Base-by-base conservation (phyloP, 2,329 filamentous ascomycete genomes). In the Fusarium xyrophilum region DNA sequence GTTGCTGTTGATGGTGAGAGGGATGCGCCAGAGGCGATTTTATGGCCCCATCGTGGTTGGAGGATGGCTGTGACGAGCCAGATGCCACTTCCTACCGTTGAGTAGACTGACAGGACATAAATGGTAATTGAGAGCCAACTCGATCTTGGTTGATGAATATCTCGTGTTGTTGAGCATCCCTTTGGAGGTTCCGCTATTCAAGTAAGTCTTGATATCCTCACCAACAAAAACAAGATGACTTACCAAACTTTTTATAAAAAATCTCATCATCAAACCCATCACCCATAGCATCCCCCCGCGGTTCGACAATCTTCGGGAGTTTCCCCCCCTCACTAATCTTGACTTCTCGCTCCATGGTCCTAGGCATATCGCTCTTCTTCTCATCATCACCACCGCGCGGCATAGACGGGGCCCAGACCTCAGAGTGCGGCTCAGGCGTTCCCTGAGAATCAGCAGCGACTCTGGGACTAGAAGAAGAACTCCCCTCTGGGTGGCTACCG, bases 1-100 rank as follows among this genome's bases (percentile, higher is more conserved):
- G 87, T 89, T 0, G 92, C 91, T 3, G 87, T 89, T 0, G 88
- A 84, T 0, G 89, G 88, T 0, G 81, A 80, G 19, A 94, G 71
- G 15, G 84, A 79, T 8, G 82, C 83, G 15, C 83, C 82, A 2
- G 81, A 81, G 0, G 83, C 83, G 44, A 93, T 88, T 4, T 70
- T 76, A 12, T 79, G 80, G 12, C 89, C 88, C 78, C 88, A 93
- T 65, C 85, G 80, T 0, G 90, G 90, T 60, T 88, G 88, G 2
- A 81, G 74, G 14, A 91, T 78, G 0, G 90, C 88, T 7, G 90
- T 81, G 2, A 84, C 78, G 2, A 93, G 79, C 82, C 89, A 93
- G n/a, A 91, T 77, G 0, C 83, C 85, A n/a, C 88, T 90, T 56
- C 90, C 81, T 4, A 85, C 66, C 0, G 89, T 91, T 1, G 89